These are phyloP conservation scores for Irpex sp. DNA, from an alignment of 1,284 basidiomycete species.

Conservation along the genomic window DNA sequence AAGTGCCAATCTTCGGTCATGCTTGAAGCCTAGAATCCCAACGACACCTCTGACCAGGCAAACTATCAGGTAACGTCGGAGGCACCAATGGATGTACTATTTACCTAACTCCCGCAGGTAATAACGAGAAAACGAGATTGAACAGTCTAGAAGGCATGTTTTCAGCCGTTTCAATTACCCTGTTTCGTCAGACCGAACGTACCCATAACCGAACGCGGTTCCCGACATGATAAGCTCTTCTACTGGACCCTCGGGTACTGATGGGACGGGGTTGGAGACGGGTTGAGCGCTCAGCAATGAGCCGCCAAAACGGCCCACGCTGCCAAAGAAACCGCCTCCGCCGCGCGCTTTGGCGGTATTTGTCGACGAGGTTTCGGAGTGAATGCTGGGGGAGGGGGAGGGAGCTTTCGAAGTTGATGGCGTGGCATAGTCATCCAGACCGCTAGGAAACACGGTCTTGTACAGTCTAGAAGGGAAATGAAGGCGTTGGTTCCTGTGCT, in stretches of 20 bases:
- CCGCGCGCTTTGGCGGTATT: conserved; percentile 19
- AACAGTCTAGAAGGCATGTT: conserved; percentile 52
- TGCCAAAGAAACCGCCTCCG: conserved; percentile 14
- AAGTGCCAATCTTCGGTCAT: conserved; percentile 64
- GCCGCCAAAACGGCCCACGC: conserved; percentile 38
- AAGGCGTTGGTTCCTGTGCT: neutral
- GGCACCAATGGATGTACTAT: conserved; percentile 17
- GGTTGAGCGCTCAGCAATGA: conserved; percentile 19
- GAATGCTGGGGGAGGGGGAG: conserved; percentile 37
- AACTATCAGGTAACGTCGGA: neutral
- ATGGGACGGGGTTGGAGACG: conserved; percentile 16
- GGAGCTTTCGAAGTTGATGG: conserved; percentile 42
- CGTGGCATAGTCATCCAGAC: conserved; percentile 50
- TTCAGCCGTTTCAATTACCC: conserved; percentile 22
- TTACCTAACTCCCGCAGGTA: conserved; percentile 68
- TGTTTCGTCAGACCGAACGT: conserved; percentile 8
- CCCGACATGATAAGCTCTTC: conserved; percentile 73
- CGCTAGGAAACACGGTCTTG: conserved; percentile 69
- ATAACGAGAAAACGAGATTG: conserved; percentile 72
- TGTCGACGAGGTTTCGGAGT: conserved; percentile 25
- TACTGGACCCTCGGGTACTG: conserved; percentile 45
- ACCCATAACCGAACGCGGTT: conserved; percentile 60
- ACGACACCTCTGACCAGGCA: conserved; percentile 49
- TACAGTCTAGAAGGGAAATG: conserved; percentile 47
- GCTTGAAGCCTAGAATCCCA: conserved; percentile 70